phyloP scores from a whole-genome alignment of 306 rosid genomes.

The Spatholobus suberectus region DNA sequence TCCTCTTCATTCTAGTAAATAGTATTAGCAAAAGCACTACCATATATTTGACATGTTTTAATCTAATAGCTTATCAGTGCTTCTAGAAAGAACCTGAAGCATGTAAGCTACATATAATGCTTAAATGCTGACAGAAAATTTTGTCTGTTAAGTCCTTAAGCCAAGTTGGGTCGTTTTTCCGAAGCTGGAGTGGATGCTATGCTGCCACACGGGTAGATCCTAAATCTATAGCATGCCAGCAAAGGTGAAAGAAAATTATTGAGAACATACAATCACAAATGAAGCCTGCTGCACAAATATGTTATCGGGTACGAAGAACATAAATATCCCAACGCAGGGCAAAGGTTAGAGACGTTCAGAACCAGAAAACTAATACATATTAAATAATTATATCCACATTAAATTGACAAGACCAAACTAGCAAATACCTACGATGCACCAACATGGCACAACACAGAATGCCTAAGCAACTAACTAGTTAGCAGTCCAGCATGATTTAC shows the following conservation, averaged over 20 bases:
- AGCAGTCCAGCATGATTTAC: slow-evolving; percentile 54
- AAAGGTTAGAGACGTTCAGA: slow-evolving; percentile 25
- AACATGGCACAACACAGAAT: not conserved
- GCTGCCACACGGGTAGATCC: slow-evolving; percentile 10
- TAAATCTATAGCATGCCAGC: slow-evolving; percentile 19
- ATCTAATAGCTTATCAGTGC: not conserved
- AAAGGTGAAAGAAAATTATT: not conserved
- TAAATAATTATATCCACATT: slow-evolving; percentile 40
- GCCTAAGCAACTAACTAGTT: slow-evolving; percentile 53
- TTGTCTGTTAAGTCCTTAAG: too few species aligned
- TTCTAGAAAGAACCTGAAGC: not conserved
- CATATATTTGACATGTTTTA: not conserved
- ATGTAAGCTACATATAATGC: not conserved
- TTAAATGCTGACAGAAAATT: not conserved
- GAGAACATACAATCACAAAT: not conserved
- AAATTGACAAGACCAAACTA: slow-evolving; percentile 41
- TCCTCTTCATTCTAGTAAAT: not conserved
- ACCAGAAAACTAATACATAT: slow-evolving; percentile 40
- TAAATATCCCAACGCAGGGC: slow-evolving; percentile 5
- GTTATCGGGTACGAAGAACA: slow-evolving; percentile 23
- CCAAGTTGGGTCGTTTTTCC: not conserved
- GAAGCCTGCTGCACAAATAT: slow-evolving; percentile 34
- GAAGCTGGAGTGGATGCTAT: not conserved
- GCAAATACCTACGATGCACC: slow-evolving; percentile 41
- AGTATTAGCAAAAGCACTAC: not conserved